Percentiles rank a stretch among this genome's conserved stretches.
Conservation (phyloP, 306 rosid species). For the Oxytropis ochrocephala region DNA sequence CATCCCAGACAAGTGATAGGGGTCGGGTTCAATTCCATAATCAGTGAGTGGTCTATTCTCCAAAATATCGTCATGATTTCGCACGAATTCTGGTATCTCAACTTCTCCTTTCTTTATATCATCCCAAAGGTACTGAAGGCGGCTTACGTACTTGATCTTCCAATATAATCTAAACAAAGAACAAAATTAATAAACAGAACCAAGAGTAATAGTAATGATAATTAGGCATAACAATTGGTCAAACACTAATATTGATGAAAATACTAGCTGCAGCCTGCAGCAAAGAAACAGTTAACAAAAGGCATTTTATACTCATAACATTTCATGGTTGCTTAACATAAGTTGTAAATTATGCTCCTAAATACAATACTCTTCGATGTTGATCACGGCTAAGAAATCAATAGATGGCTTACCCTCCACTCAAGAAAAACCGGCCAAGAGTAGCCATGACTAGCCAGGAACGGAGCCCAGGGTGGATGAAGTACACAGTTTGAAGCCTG, state of each 20-base stretch:
- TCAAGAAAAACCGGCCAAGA: conserved; percentile 76
- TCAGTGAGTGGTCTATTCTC: conserved; percentile 92
- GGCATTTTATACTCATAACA: background rate
- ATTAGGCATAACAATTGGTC: background rate
- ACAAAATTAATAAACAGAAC: background rate
- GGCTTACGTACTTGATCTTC: conserved; percentile 85
- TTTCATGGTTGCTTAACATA: background rate
- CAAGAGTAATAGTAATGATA: background rate
- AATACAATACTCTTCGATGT: background rate
- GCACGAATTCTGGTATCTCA: conserved; percentile 82
- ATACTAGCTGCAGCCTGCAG: background rate
- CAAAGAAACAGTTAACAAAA: background rate
- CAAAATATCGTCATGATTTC: conserved; percentile 65
- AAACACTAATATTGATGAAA: background rate
- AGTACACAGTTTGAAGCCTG: conserved; percentile 75
- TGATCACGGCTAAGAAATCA: background rate
- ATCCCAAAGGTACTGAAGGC: conserved; percentile 95
- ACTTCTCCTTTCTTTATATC: conserved; percentile 71
- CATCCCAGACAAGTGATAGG: conserved; percentile 52
- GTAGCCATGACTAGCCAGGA: conserved; percentile 82
- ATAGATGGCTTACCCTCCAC: conserved; percentile 69
- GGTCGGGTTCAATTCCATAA: conserved; percentile 89
- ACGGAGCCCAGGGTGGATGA: conserved; percentile 85
- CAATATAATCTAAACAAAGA: conserved; percentile 62
- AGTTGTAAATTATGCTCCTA: background rate